phyloP scores from a whole-genome alignment of 2,329 filamentous ascomycete genomes.

The Ceratocystis smalleyi region DNA sequence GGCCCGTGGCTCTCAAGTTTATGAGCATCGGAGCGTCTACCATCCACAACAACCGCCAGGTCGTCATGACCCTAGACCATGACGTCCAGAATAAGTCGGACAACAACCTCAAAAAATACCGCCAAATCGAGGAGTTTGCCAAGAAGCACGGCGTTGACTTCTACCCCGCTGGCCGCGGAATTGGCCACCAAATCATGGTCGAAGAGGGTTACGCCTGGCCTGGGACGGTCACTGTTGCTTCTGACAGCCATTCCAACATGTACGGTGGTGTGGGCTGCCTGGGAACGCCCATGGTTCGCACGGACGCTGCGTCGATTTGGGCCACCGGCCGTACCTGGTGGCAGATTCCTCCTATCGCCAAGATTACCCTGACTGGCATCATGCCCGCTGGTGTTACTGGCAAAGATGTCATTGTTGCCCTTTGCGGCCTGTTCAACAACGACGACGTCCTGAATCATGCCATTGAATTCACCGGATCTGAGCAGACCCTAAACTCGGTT shows the following conservation, averaged over 20 bases:
- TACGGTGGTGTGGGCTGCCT: constrained; percentile 68
- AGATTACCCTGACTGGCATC: constrained; percentile 60
- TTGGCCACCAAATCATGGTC: constrained; percentile 85
- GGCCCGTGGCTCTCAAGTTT: constrained; percentile 60
- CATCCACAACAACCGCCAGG: constrained; percentile 39
- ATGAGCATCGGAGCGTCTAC: constrained; percentile 62
- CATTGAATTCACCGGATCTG: constrained; percentile 72
- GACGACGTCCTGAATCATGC: constrained; percentile 83
- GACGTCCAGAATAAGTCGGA: constrained; percentile 74
- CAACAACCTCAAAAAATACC: constrained; percentile 69
- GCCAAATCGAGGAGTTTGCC: constrained; percentile 68
- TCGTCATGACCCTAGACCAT: constrained; percentile 57
- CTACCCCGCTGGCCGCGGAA: constrained; percentile 62
- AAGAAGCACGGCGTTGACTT: constrained; percentile 60
- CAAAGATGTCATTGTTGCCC: constrained; percentile 84
- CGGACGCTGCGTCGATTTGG: constrained; percentile 77
- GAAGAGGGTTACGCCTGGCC: constrained; percentile 77
- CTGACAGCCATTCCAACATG: constrained; percentile 63
- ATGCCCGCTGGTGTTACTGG: constrained; percentile 70
- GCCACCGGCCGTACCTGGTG: constrained; percentile 74
- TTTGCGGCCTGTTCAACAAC: constrained; percentile 73
- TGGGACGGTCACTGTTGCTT: constrained; percentile 65
- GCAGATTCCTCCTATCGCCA: constrained; percentile 72
- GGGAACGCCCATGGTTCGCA: constrained; percentile 70
- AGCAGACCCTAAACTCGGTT: constrained; percentile 59